Evolutionary conservation across 495 filamentous ascomycete species (phyloP).

Genomic region (Annulohypoxylon stygium): DNA sequence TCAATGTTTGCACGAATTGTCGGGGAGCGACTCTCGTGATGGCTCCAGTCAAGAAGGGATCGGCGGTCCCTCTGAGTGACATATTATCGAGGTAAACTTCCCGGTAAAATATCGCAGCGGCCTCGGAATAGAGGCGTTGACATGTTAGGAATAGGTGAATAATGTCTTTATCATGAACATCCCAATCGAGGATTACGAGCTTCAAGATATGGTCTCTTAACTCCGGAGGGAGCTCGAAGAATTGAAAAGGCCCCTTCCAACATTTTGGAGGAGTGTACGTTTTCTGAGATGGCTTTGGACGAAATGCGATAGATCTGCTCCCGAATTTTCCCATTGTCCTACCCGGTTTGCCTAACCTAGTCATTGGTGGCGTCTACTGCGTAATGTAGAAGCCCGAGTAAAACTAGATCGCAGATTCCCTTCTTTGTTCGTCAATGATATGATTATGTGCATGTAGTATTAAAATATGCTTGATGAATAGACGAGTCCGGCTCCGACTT

Average conservation of each 20-base stretch:
- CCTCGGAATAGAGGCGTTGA: constrained; percentile 42
- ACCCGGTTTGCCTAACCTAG: not conserved
- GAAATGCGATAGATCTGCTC: constrained; percentile 41
- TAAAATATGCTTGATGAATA: not conserved
- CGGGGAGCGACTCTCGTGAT: constrained; percentile 38
- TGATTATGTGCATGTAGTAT: not conserved
- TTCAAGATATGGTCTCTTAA: constrained; percentile 43
- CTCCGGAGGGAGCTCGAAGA: constrained; percentile 51
- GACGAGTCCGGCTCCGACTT: not conserved
- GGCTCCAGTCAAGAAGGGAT: constrained; percentile 35
- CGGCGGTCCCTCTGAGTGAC: constrained; percentile 19
- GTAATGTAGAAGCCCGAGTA: not conserved
- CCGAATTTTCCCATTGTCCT: constrained; percentile 39
- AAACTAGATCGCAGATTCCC: not conserved
- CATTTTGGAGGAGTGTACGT: constrained; percentile 13
- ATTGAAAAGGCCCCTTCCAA: constrained; percentile 43
- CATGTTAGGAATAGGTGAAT: constrained; percentile 41
- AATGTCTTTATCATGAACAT: constrained; percentile 26
- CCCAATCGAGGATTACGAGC: constrained; percentile 28
- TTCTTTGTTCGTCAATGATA: not conserved
- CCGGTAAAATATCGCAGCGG: constrained; percentile 48
- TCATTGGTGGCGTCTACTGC: not conserved
- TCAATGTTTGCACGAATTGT: constrained; percentile 40
- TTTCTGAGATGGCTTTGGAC: constrained; percentile 27
- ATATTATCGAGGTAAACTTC: constrained; percentile 40